phyloP scores from a whole-genome alignment of 2,329 filamentous ascomycete genomes.

The Fusarium sulawesiense region DNA sequence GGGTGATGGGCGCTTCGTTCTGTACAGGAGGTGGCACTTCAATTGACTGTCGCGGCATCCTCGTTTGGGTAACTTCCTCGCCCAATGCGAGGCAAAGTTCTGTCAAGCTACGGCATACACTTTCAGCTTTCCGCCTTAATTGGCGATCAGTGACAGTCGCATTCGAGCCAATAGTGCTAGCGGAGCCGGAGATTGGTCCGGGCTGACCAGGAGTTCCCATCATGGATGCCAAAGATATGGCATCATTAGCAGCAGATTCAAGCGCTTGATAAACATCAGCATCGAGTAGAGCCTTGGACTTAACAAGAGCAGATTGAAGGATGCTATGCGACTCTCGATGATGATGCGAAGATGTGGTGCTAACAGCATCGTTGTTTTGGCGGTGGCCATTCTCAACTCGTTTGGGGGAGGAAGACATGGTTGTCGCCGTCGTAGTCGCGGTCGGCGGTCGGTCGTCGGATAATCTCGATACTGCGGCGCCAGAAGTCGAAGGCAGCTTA shows the following conservation, averaged over 20 bases:
- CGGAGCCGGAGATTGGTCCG: constrained; percentile 74
- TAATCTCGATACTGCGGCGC: constrained; percentile 78
- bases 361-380: constrained; percentile 52
- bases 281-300: constrained; percentile 77
- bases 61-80: constrained; percentile 62
- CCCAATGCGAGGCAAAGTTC: constrained; percentile 89
- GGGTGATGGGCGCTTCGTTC: constrained; percentile 53
- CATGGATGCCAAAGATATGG: constrained; percentile 80
- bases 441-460: constrained; percentile 87
- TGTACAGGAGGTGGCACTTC: constrained; percentile 28
- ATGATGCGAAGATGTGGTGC: constrained; percentile 54
- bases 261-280: constrained; percentile 81
- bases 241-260: constrained; percentile 84
- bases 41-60: constrained; percentile 43
- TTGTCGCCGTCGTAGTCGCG: constrained; percentile 90
- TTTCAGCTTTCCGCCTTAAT: constrained; percentile 89
- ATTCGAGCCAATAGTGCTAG: constrained; percentile 68
- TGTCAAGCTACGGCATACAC: constrained; percentile 90
- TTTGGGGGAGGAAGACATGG: constrained; percentile 89
- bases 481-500: constrained; percentile 85
- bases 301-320: constrained; percentile 82
- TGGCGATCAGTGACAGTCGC: constrained; percentile 79
- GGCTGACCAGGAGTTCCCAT: constrained; percentile 78
- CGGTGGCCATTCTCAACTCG: constrained; percentile 54
- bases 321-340: constrained; percentile 76